Conservation (phyloP, 1,139 yeast species). For the Pichia sp. region DNA sequence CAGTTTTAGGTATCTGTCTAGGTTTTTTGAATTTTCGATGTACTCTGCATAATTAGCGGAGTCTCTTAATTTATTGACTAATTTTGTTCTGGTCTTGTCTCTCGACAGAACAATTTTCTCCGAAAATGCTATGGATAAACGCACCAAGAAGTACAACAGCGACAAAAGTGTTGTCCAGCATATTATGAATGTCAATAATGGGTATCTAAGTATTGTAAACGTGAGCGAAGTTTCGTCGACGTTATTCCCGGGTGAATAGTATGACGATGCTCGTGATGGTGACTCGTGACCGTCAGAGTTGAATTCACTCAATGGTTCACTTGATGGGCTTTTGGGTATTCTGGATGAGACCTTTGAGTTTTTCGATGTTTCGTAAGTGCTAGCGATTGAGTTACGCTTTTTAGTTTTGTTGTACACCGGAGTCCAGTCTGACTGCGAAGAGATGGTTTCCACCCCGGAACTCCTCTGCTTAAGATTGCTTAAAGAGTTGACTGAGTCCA, state of each 20-base stretch:
- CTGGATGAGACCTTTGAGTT: background rate
- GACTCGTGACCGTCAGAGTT: conserved; percentile 2
- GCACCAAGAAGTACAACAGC: conserved; percentile 46
- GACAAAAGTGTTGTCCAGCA: conserved; percentile 54
- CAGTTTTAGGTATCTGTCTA: conserved; percentile 57
- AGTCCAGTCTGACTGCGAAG: conserved; percentile 67
- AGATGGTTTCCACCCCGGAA: conserved; percentile 40
- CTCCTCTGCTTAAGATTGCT: conserved; percentile 15
- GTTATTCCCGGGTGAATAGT: conserved; percentile 22
- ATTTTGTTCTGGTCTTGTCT: conserved; percentile 52
- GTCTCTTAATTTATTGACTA: conserved; percentile 47
- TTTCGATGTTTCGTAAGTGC: background rate
- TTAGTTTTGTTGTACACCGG: conserved; percentile 43
- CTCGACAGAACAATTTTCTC: conserved; percentile 53
- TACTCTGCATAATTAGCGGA: conserved; percentile 59
- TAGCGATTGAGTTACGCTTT: conserved; percentile 9
- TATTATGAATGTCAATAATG: conserved; percentile 49
- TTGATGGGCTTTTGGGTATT: conserved; percentile 8
- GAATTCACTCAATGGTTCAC: background rate
- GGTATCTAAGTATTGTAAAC: conserved; percentile 62
- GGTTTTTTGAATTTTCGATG: conserved; percentile 51
- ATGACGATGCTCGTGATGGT: background rate
- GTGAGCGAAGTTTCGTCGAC: conserved; percentile 43
- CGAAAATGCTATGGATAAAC: conserved; percentile 61
- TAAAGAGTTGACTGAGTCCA: conserved; percentile 13